Conservation (phyloP, 345 rosid genomes). For the Boechera divaricarpa region DNA sequence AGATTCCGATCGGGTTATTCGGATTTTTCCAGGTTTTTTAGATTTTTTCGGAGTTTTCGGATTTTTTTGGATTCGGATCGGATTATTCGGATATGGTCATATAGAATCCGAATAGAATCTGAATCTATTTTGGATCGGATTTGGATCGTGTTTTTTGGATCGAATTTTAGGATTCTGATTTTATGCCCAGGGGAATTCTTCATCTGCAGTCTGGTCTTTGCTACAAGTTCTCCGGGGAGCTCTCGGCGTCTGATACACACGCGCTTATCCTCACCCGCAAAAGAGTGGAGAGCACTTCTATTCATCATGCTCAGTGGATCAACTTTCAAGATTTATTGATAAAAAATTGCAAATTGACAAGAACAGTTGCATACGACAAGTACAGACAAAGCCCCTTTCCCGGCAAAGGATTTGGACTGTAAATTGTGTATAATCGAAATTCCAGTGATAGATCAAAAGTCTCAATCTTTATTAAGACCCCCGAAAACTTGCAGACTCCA, state of each 20-base stretch:
- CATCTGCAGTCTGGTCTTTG: neutral
- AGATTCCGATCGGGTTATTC: too few species aligned
- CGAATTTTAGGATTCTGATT: too few species aligned
- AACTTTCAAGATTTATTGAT: constrained; percentile 21
- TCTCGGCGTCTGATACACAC: neutral
- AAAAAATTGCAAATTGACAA: constrained; percentile 9
- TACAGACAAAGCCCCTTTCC: constrained; percentile 10
- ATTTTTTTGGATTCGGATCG: too few species aligned
- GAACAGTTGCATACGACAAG: constrained; percentile 28
- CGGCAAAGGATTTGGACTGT: constrained; percentile 27
- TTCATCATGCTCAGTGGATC: constrained; percentile 22
- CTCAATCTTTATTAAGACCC: neutral
- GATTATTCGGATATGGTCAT: too few species aligned
- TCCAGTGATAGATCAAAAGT: constrained; percentile 10
- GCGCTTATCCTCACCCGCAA: neutral
- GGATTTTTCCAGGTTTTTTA: too few species aligned
- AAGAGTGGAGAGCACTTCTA: neutral
- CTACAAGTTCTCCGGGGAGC: neutral
- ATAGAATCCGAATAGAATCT: too few species aligned
- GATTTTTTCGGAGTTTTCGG: too few species aligned
- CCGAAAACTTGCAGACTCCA: neutral
- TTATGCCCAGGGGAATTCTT: neutral
- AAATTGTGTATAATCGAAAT: constrained; percentile 8
- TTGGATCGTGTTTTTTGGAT: too few species aligned
- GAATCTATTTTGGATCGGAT: too few species aligned